phyloP scores from a whole-genome alignment of 2,329 filamentous ascomycete genomes.

The Alternaria hordeiaustralica region DNA sequence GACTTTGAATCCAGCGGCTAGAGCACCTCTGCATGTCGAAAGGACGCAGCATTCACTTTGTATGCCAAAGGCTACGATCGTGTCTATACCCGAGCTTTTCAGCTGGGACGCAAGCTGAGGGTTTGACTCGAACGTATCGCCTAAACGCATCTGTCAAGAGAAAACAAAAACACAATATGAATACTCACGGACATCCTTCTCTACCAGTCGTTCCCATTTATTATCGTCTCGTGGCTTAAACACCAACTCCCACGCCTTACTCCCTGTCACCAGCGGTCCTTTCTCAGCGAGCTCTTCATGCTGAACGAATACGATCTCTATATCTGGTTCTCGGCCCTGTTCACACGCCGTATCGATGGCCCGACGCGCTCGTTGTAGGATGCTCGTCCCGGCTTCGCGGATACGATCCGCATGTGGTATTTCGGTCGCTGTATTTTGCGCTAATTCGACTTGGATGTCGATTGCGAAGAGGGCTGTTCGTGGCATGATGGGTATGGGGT shows the following conservation, averaged over 20 bases:
- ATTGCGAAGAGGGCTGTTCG: not conserved
- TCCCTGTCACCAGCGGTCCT: not conserved
- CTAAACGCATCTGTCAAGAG: not conserved
- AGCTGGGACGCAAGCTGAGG: not conserved
- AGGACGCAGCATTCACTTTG: conserved; percentile 23
- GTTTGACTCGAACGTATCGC: not conserved
- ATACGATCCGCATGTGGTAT: not conserved
- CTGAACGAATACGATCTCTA: not conserved
- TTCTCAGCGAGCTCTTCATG: not conserved
- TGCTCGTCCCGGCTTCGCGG: not conserved
- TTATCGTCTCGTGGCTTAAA: not conserved
- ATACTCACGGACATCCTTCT: not conserved
- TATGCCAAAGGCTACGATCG: conserved; percentile 15
- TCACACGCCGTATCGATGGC: not conserved
- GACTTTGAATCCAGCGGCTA: conserved; percentile 6
- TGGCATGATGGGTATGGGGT: not conserved
- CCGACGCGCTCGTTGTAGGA: not conserved
- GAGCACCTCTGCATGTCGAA: conserved; percentile 12
- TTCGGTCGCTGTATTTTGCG: not conserved
- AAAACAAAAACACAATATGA: too few species aligned
- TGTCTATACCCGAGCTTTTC: not conserved
- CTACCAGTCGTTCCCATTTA: not conserved
- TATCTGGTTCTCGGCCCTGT: not conserved
- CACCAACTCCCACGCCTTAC: not conserved
- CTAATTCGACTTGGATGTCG: not conserved